These are phyloP conservation scores for Trichophyton benhamiae DNA, from an alignment of 2,329 filamentous ascomycete species.

Conservation along the genomic window DNA sequence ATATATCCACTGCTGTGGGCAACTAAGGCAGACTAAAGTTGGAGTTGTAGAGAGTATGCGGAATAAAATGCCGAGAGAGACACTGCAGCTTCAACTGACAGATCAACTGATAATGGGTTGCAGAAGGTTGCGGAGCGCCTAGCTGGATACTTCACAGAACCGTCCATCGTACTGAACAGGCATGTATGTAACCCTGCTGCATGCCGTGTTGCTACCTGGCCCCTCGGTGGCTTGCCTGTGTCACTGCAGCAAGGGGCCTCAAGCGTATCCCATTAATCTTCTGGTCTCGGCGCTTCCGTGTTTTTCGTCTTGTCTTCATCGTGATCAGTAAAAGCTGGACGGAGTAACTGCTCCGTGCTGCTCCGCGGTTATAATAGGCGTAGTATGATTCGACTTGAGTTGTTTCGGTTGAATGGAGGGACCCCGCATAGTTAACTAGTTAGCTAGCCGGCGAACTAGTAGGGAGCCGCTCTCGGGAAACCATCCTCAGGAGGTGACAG, in stretches of 20 bases:
- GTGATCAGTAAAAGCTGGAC: background rate
- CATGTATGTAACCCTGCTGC: background rate
- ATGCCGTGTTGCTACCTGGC: background rate
- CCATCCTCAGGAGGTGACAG: background rate
- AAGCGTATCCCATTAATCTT: background rate
- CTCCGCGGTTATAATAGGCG: background rate
- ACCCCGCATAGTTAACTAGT: too few species aligned
- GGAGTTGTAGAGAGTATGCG: too few species aligned
- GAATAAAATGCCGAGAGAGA: too few species aligned
- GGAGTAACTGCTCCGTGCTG: too few species aligned
- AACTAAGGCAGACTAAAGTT: too few species aligned
- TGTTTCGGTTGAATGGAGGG: background rate
- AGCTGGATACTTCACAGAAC: too few species aligned
- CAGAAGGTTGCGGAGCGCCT: too few species aligned
- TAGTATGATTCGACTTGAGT: too few species aligned
- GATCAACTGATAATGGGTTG: too few species aligned
- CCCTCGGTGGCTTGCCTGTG: background rate
- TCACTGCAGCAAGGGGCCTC: background rate
- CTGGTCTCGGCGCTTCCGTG: background rate
- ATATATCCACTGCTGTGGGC: too few species aligned
- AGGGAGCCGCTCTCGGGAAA: background rate
- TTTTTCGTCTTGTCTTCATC: background rate
- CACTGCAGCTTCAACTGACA: too few species aligned
- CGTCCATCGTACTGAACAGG: too few species aligned
- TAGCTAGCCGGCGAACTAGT: background rate